Percentiles rank a stretch among this genome's conserved stretches.
These are phyloP conservation scores for Aphanomyces cochlioides DNA, from an alignment of 352 stramenopile genomes.

Conservation along the genomic window DNA sequence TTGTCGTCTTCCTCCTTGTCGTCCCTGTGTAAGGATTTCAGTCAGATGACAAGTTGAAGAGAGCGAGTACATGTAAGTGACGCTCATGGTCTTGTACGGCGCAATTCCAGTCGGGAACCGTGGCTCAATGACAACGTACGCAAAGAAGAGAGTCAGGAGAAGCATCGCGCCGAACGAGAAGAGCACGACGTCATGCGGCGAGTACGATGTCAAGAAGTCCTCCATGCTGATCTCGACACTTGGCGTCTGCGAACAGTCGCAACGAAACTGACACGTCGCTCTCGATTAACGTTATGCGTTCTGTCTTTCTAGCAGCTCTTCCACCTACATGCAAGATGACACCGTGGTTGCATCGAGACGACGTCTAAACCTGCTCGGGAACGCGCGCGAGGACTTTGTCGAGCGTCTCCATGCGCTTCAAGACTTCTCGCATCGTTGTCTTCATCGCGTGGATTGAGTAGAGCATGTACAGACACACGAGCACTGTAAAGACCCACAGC, in stretches of 20 bases:
- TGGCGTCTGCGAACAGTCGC: background rate
- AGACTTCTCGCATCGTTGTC: background rate
- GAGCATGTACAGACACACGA: conserved; percentile 17
- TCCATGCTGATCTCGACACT: background rate
- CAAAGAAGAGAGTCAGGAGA: conserved; percentile 6
- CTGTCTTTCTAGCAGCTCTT: no score
- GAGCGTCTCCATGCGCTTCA: background rate
- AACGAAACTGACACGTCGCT: no score
- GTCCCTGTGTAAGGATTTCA: background rate
- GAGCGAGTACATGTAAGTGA: no score
- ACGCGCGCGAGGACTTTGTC: no score
- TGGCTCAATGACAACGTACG: conserved; percentile 10
- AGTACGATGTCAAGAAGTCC: background rate
- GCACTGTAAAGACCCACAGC: conserved; percentile 14
- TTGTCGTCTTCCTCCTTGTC: background rate
- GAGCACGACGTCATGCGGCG: conserved; percentile 2
- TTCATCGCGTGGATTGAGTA: conserved; percentile 14
- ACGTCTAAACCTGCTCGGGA: no score
- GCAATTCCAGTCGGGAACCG: background rate
- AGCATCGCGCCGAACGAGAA: background rate
- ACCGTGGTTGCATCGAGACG: no score
- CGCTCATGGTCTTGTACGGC: background rate
- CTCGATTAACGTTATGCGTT: no score
- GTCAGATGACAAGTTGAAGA: background rate
- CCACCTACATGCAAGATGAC: no score